Evolutionary conservation across 75 land plant species (phyloP).

Genomic region (Picea sitchensis): DNA sequence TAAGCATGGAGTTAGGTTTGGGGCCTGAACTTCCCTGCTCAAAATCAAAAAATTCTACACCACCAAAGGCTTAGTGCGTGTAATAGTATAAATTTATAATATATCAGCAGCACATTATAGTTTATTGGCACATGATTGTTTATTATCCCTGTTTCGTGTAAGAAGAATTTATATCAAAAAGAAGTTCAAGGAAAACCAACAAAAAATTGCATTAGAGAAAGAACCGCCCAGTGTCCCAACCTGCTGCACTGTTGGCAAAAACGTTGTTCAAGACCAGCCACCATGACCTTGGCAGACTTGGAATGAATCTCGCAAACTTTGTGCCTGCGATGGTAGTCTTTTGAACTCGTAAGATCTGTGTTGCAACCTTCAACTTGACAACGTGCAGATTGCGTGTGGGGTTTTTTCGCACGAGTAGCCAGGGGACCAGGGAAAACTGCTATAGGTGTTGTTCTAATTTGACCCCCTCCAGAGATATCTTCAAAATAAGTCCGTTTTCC

Average conservation of each 20-base stretch:
- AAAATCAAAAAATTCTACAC: too few species aligned
- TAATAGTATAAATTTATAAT: too few species aligned
- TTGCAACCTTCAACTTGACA: conserved; percentile 88
- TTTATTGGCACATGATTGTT: too few species aligned
- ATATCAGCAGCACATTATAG: too few species aligned
- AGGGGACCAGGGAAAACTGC: conserved; percentile 9
- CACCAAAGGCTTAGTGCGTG: too few species aligned
- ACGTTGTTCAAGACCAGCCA: conserved; percentile 53
- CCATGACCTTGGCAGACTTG: conserved; percentile 56
- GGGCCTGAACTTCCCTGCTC: too few species aligned
- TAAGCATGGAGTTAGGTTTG: too few species aligned
- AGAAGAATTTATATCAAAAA: too few species aligned
- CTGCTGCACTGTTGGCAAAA: conserved; percentile 75
- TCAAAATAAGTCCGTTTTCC: conserved; percentile 69
- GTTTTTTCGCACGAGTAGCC: conserved; percentile 22
- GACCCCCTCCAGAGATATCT: conserved; percentile 16
- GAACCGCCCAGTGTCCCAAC: conserved; percentile 9
- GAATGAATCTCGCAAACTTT: conserved; percentile 68
- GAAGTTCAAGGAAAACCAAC: too few species aligned
- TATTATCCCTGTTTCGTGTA: too few species aligned
- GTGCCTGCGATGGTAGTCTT: conserved; percentile 73
- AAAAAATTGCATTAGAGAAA: too few species aligned
- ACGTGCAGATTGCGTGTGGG: conserved; percentile 18
- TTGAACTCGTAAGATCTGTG: conserved; percentile 53
- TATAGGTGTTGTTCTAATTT: conserved; percentile 6